Conservation (phyloP, 139 green algal species). For the Marvania coccoides region DNA sequence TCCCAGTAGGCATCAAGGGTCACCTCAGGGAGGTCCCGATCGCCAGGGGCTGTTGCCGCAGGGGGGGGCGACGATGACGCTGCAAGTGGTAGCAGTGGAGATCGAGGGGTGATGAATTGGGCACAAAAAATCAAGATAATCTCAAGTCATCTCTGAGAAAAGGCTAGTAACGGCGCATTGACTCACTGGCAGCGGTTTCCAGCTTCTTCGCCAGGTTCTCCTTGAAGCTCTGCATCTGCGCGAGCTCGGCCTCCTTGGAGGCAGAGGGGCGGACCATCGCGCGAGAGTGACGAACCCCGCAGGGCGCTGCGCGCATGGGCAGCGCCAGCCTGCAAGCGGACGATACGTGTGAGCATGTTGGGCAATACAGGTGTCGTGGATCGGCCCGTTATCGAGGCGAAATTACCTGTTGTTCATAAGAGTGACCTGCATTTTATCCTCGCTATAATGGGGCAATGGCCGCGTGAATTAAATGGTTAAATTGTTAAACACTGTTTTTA, state of each 20-base stretch:
- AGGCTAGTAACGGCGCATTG: background rate
- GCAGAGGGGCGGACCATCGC: background rate
- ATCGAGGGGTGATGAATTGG: too few relatives aligned
- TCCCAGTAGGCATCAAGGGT: constrained; percentile 17
- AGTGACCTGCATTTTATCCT: background rate
- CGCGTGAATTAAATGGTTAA: too few relatives aligned
- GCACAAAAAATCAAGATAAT: too few relatives aligned
- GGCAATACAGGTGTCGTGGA: background rate
- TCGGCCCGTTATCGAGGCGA: background rate
- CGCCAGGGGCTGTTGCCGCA: background rate
- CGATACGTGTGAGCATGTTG: background rate
- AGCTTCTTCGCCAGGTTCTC: constrained; percentile 18
- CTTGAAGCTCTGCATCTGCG: constrained; percentile 27
- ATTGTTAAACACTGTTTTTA: too few relatives aligned
- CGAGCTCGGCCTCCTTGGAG: constrained; percentile 29
- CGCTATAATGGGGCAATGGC: too few relatives aligned
- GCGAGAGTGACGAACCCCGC: background rate
- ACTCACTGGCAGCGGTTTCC: background rate
- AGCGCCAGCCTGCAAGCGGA: background rate
- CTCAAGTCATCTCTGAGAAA: background rate
- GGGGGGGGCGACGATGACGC: too few relatives aligned
- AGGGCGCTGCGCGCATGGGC: background rate
- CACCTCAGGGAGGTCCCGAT: constrained; percentile 16
- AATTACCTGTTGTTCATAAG: background rate
- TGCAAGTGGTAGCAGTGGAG: too few relatives aligned